phyloP scores from a whole-genome alignment of 768 basidiomycete species.

The Paxillus involutus region DNA sequence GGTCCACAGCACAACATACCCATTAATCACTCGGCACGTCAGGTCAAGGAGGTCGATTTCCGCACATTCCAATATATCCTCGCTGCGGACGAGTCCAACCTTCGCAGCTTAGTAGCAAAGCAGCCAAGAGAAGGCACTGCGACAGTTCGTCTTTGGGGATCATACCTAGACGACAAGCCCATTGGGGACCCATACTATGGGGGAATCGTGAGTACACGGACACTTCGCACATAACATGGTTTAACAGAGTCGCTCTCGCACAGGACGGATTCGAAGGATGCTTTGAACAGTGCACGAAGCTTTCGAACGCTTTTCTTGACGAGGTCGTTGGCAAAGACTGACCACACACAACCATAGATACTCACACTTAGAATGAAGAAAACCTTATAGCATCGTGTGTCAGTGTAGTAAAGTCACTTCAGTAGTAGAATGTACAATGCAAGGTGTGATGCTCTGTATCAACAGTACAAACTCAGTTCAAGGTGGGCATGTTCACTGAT shows the following conservation, averaged over 20 bases:
- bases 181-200: slow-evolving; percentile 90
- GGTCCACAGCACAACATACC: slow-evolving; percentile 64
- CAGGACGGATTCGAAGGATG: slow-evolving; percentile 74
- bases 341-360: background rate
- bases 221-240: background rate
- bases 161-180: slow-evolving; percentile 65
- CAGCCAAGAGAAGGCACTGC: slow-evolving; percentile 57
- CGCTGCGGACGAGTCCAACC: slow-evolving; percentile 79
- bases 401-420: background rate
- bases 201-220: slow-evolving; percentile 45
- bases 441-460: slow-evolving; percentile 1
- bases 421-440: slow-evolving; percentile 6
- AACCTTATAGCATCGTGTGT: background rate
- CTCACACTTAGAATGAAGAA: background rate
- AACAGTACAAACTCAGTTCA: slow-evolving; percentile 33
- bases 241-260: background rate
- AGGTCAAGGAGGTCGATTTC: slow-evolving; percentile 68
- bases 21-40: slow-evolving; percentile 68
- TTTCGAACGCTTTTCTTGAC: slow-evolving; percentile 82
- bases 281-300: slow-evolving; percentile 72
- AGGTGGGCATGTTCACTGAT: slow-evolving; percentile 86
- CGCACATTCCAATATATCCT: slow-evolving; percentile 78
- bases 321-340: slow-evolving; percentile 42
- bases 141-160: slow-evolving; percentile 75
- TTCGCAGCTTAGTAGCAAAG: slow-evolving; percentile 56